Percentiles rank a stretch among this genome's conserved stretches.
These are phyloP conservation scores for Orbilia quercus DNA, from an alignment of 2,329 filamentous ascomycete genomes.

Conservation along the genomic window DNA sequence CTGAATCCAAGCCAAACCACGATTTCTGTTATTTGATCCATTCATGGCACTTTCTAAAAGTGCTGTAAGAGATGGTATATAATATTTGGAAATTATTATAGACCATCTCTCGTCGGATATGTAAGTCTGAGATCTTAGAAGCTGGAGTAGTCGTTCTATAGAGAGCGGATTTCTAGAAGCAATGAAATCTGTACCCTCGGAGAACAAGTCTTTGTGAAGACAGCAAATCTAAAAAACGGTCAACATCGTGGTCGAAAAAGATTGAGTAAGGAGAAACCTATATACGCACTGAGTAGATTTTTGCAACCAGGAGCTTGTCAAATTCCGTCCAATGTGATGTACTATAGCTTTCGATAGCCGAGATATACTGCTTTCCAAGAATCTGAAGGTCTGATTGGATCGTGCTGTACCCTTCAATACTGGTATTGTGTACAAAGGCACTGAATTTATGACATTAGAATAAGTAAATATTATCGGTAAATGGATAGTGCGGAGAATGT, in stretches of 20 bases:
- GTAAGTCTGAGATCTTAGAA: conserved; percentile 5
- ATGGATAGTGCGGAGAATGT: neutral
- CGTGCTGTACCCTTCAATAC: conserved; percentile 39
- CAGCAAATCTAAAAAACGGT: conserved; percentile 26
- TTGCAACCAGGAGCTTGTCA: conserved; percentile 17
- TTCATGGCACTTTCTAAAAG: conserved; percentile 57
- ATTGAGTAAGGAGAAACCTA: neutral
- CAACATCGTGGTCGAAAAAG: neutral
- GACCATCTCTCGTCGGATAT: conserved; percentile 42
- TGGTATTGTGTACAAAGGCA: conserved; percentile 33
- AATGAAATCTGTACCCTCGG: neutral
- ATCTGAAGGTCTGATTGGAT: conserved; percentile 32
- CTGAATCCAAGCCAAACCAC: conserved; percentile 77
- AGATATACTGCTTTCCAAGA: conserved; percentile 25
- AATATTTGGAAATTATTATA: conserved; percentile 60
- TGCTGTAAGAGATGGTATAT: conserved; percentile 61
- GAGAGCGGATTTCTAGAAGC: neutral
- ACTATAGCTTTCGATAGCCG: conserved; percentile 19
- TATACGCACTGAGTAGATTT: conserved; percentile 28
- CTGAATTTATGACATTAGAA: conserved; percentile 1
- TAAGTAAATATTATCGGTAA: conserved; percentile 1
- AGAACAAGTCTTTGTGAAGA: conserved; percentile 28
- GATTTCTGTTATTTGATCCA: conserved; percentile 60
- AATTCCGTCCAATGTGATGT: conserved; percentile 23
- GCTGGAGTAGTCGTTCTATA: conserved; percentile 9